Evolutionary conservation across 108 stramenopile genomes (phyloP).

Genomic region (Nannochloropsis granulata): DNA sequence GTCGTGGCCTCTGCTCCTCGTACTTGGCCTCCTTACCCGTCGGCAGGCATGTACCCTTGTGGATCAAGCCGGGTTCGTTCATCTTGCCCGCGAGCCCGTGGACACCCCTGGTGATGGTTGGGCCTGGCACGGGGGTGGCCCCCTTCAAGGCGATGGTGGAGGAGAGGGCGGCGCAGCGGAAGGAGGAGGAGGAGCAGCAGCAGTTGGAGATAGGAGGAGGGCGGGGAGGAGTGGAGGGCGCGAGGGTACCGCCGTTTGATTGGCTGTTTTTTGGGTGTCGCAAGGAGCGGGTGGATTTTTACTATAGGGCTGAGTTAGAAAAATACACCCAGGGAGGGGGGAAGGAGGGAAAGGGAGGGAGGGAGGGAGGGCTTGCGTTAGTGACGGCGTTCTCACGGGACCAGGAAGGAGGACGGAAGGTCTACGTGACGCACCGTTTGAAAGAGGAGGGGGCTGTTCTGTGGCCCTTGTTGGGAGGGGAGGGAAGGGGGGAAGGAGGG

Average conservation of each 20-base stretch:
- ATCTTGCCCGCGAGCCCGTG: constrained; percentile 48
- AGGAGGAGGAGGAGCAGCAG: neutral
- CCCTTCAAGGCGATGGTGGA: constrained; percentile 85
- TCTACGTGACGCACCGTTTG: constrained; percentile 65
- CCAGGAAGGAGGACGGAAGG: constrained; percentile 23
- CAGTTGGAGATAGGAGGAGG: constrained; percentile 39
- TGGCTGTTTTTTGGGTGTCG: constrained; percentile 39
- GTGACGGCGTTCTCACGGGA: constrained; percentile 49
- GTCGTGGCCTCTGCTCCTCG: constrained; percentile 18
- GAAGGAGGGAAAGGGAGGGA: neutral
- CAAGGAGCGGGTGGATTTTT: constrained; percentile 38
- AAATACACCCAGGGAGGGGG: constrained; percentile 17
- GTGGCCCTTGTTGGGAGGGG: neutral
- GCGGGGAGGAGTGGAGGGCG: constrained; percentile 47
- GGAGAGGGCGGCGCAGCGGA: constrained; percentile 22
- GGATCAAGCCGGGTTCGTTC: constrained; percentile 44
- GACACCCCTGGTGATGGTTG: constrained; percentile 75
- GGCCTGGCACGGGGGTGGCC: constrained; percentile 96
- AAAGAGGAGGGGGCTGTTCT: constrained; percentile 21
- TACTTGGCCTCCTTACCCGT: constrained; percentile 14
- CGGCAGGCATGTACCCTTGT: constrained; percentile 14
- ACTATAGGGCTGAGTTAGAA: constrained; percentile 53
- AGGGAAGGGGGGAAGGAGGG: neutral
- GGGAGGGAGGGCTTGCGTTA: constrained; percentile 43
- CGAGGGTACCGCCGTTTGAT: neutral